A percentile compares a stretch with the other conserved stretches of the same genome.
These are phyloP conservation scores for Metarhizium robertsii DNA, from an alignment of 2,329 filamentous ascomycete species.

Conservation along the genomic window DNA sequence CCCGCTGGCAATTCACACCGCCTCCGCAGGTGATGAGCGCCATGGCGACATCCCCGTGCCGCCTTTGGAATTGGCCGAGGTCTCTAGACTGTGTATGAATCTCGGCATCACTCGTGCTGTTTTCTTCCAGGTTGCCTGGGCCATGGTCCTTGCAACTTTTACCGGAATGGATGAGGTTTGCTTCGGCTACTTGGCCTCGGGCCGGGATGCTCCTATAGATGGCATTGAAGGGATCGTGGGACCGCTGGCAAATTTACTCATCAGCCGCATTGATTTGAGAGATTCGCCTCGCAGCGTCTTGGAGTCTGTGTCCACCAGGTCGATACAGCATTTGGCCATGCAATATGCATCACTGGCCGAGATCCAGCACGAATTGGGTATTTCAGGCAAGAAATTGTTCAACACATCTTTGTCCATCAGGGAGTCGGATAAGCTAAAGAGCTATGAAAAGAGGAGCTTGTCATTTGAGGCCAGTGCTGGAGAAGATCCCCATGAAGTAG, in stretches of 20 bases:
- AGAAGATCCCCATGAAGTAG: conserved; percentile 3
- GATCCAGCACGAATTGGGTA: neutral
- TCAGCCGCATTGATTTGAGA: conserved; percentile 22
- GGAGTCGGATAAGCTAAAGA: neutral
- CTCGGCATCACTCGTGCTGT: conserved; percentile 14
- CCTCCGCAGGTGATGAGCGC: neutral
- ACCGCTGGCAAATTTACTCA: conserved; percentile 44
- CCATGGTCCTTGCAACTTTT: conserved; percentile 28
- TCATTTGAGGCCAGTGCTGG: neutral
- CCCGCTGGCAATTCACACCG: neutral
- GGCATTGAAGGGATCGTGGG: conserved; percentile 39
- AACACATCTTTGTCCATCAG: conserved; percentile 1
- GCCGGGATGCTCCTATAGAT: conserved; percentile 37
- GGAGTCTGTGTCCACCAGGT: neutral
- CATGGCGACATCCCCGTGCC: neutral
- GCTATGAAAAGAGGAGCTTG: neutral
- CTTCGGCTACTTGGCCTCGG: conserved; percentile 42
- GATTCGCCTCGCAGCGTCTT: neutral
- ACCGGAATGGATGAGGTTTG: conserved; percentile 35
- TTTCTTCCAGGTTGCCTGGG: conserved; percentile 33
- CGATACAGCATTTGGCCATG: neutral
- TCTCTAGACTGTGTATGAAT: neutral
- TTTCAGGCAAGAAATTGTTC: conserved; percentile 1
- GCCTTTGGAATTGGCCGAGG: neutral
- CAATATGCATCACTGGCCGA: conserved; percentile 5